Base-by-base conservation (phyloP, 768 basidiomycete genomes). In the Mycena belliarum region DNA sequence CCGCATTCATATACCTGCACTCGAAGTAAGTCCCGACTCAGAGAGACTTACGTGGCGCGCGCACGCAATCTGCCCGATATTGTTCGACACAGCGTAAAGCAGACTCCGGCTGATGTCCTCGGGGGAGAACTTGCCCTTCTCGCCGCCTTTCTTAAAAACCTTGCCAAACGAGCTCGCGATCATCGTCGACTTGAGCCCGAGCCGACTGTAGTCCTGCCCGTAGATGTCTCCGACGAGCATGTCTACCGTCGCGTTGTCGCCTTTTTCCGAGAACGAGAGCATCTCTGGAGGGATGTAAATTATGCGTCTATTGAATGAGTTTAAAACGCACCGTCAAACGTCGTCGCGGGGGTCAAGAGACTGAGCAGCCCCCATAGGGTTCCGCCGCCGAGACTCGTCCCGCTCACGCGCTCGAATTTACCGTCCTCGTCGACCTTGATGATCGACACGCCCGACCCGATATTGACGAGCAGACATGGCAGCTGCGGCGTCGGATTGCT, bases 221-320 rank as follows among this genome's bases (percentile, higher is more conserved):
- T 97, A 99, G 65, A 99, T 99, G 75, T 99, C 97, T 33, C 97
- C 96, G 43, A 99, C 95, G 46, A 98, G 87, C 96, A 98, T 98
- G 72, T 99, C 97, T 15, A 98, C 95, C 6, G 82, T 81, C 41
- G 91, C 84, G 69, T 99, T 98, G 74, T 97, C 93, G 37, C 97
- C 97, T 68, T 83, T 72, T 73, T 99, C 97, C 0, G 97, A 97
- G 21, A 99, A 80, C 9, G 86, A 84, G 63, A 99, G 78, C 96
- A 99, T 99, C 73, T 98, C 97, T 99, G 52, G 28, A 2, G 15
- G 23, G n/a, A 21, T 2, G 20, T 38, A 1, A n/a, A 56, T 52
- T 38, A 32, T 20, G 6, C 29, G 29, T 32, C 29, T 32, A 32
- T 32, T 32, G 12, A 32, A 32, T 32, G 29, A 6, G 29, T 32